Percentiles rank a stretch among this genome's conserved stretches.
Evolutionary conservation across 2,329 filamentous ascomycete genomes (phyloP).

Genomic region (Neonectria hederae): DNA sequence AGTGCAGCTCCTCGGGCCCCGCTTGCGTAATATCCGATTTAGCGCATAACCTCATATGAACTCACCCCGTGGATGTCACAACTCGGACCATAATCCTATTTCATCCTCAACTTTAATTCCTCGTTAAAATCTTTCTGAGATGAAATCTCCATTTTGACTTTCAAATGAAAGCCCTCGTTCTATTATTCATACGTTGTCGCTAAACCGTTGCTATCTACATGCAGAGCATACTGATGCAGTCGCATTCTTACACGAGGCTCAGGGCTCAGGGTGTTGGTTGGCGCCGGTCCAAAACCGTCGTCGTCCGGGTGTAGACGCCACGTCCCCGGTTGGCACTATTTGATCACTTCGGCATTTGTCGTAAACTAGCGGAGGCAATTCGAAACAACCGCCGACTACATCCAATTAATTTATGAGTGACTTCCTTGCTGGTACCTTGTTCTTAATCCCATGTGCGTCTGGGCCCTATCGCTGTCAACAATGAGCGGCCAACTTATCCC

Average conservation of each 20-base stretch:
- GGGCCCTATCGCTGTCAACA: too few species aligned
- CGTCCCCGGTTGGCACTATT: background rate
- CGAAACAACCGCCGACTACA: background rate
- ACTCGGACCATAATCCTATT: background rate
- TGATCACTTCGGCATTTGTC: background rate
- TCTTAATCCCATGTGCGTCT: too few species aligned
- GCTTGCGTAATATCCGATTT: conserved; percentile 41
- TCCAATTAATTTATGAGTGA: background rate
- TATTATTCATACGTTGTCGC: background rate
- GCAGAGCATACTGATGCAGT: too few species aligned
- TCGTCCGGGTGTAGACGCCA: background rate
- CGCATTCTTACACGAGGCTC: too few species aligned
- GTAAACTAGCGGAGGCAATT: background rate
- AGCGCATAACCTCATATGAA: conserved; percentile 34
- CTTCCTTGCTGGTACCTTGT: background rate
- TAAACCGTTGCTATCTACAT: background rate
- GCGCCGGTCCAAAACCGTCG: background rate
- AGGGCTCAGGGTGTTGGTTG: background rate
- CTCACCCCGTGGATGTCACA: conserved; percentile 9
- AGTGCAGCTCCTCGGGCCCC: conserved; percentile 32
- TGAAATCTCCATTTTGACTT: background rate
- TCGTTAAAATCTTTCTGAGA: background rate
- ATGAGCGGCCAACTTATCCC: too few species aligned
- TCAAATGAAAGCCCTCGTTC: background rate
- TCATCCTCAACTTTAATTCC: background rate